Evolutionary conservation across 495 filamentous ascomycete species (phyloP), one percentile per base, ranked within the genome.

Genomic region (Neurospora hispaniola): DNA sequence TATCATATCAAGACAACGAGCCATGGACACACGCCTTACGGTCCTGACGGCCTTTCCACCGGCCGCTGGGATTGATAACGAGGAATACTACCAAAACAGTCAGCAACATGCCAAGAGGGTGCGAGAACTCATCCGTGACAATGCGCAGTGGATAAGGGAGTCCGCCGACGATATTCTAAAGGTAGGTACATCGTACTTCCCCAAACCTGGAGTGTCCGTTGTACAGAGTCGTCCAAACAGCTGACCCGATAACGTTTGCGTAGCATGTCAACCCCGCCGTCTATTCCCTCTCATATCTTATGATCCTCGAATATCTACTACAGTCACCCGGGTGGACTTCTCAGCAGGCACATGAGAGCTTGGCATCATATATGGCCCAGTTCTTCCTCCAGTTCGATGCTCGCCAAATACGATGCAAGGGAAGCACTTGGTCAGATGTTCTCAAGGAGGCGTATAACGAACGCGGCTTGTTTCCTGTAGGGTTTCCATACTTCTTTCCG

Each of bases 351-450:
- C 75, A 75, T 38, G 73, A 76, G 35, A 14, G 70, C 18, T 41
- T 88, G 39, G 76, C 84, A 5, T 69, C 79, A 35, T 78, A 79
- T 27, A 70, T 83, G 41, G 75, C 84, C 66, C 70, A 62, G 5
- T 87, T 87, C 73, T 73, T 86, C 38, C n/a, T 79, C 44, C 74
- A 72, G 5, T 87, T 86, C 66, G 85, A 87, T 69, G 71, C 78
- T 39, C 78, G 80, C 18, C 85, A 87, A 73, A 82, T 85, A 40
- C 80, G 86, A 71, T 86, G 84, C 73, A 81, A 74, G 11, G 80
- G 81, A 39, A 59, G 38, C 31, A 31, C 74, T 6, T 74, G 86
- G 5, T 76, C 78, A 8, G 75, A 73, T 4, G 27, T 86, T 4
- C 76, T 85, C 11, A 71, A 35, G 27, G 54, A 31, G 72, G 11